Evolutionary conservation across 352 stramenopile species (phyloP), one percentile per base, ranked within the genome.

Genomic region (Phytophthora idaei): DNA sequence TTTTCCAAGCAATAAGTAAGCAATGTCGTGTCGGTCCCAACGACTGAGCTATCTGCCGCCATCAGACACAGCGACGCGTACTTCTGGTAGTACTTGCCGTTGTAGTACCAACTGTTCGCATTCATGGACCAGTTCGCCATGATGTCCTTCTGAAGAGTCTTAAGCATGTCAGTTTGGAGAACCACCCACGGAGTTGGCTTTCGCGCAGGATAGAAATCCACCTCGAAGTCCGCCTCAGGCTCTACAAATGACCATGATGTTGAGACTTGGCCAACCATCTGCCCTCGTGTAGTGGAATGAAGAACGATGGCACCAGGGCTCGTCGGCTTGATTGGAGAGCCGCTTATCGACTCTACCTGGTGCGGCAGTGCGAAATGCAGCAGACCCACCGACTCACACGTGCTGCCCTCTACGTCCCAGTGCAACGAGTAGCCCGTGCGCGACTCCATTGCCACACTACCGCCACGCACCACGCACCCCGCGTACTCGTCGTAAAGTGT

Each of bases 71-170:
- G 56, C 14, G 85, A 90, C 27, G 85, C 85, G 55, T 91, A 91
- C 81, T 93, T 93, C 64, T 93, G 85, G 53, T 78, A 87, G 11
- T 73, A 72, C 53, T 93, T 93, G 59, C 85, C 85, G 44, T 83
- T 90, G 57, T 80, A 93, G 64, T 93, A 93, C 77, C 86, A 91
- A 46, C 77, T 90, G 11, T 73, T 70, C 15, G 77, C 60, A 28
- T 72, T 56, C 46, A 88, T 67, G 12, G 65, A 64, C 85, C 85
- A 92, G 3, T 83, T 69, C 1, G 52, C 69, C 4, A 70, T 67
- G 57, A 93, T 90, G 31, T 93, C 85, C 4, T 64, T 69, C 34
- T 83, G 37, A 15, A 90, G 62, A 6, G 69, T 84, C 47, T 65
- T 42, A 45, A 74, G 32, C 62, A 81, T 64, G 9, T 86, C 78